These are phyloP conservation scores for Haplosporangium gracile DNA, from an alignment of 192 early-diverging fungal species.

Conservation along the genomic window DNA sequence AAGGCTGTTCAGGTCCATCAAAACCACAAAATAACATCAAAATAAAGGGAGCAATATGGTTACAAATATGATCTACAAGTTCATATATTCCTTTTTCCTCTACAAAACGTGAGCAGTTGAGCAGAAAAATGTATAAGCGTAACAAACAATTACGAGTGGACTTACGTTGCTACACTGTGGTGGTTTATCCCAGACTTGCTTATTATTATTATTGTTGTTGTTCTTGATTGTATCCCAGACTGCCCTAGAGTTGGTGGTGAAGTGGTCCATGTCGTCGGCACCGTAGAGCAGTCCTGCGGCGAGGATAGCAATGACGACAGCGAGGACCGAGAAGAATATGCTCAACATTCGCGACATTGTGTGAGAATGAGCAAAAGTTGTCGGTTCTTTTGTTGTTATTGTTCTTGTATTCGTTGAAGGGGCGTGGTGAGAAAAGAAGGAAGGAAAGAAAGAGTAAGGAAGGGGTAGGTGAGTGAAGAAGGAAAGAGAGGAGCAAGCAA, in stretches of 20 bases:
- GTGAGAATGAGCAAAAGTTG: background rate
- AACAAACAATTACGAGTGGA: background rate
- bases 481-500: background rate
- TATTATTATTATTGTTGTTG: background rate
- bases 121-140: background rate
- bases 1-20: constrained; percentile 52
- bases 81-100: background rate
- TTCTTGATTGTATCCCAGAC: background rate
- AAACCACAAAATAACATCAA: background rate
- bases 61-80: background rate
- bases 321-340: constrained; percentile 26
- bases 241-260: background rate
- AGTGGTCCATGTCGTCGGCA: constrained; percentile 4
- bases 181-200: background rate
- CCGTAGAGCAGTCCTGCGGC: constrained; percentile 37
- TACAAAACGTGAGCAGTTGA: background rate
- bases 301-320: constrained; percentile 42
- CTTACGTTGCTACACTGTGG: constrained; percentile 45
- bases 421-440: background rate
- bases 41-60: background rate
- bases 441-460: background rate
- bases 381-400: background rate
- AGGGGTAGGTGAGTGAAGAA: background rate
- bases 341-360: constrained; percentile 25
- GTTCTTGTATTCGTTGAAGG: background rate